A percentile compares a stretch with the other conserved stretches of the same genome.
These are phyloP conservation scores for Chlorella sp. DNA, from an alignment of 139 green algal species.

Conservation along the genomic window DNA sequence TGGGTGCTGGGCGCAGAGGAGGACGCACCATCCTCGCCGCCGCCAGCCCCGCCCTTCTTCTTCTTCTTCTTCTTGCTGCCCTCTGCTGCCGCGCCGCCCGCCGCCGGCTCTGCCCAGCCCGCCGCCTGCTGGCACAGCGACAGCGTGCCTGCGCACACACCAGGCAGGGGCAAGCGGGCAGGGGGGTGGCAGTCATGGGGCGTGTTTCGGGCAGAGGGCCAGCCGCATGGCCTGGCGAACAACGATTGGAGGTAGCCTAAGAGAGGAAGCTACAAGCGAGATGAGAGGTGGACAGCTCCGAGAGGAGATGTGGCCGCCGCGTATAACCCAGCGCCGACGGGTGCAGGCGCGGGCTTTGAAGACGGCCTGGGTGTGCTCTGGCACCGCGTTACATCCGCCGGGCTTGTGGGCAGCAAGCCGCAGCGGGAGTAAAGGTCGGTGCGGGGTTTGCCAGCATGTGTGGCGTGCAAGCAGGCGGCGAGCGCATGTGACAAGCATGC, in stretches of 20 bases:
- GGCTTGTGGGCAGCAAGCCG: neutral
- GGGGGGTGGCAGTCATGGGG: neutral
- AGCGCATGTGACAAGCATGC: neutral
- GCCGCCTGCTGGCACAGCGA: conserved; percentile 44
- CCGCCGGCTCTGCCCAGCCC: conserved; percentile 56
- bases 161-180: neutral
- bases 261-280: too few relatives aligned
- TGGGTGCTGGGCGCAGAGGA: neutral
- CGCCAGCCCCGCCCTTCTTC: conserved; percentile 30
- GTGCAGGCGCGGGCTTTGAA: conserved; percentile 19
- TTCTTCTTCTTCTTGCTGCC: conserved; percentile 69
- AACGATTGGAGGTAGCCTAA: too few relatives aligned
- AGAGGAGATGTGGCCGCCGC: conserved; percentile 32
- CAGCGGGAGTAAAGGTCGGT: conserved; percentile 23
- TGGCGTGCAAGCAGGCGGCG: neutral
- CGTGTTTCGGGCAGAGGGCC: neutral
- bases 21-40: neutral
- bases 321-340: conserved; percentile 43
- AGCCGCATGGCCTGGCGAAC: too few relatives aligned
- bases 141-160: conserved; percentile 44
- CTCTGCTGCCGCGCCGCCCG: neutral
- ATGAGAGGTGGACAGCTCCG: too few relatives aligned
- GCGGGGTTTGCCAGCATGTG: neutral
- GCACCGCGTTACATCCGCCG: conserved; percentile 28
- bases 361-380: conserved; percentile 13